Evolutionary conservation across 108 stramenopile species (phyloP).

Genomic region (Discostella stelligeroides): DNA sequence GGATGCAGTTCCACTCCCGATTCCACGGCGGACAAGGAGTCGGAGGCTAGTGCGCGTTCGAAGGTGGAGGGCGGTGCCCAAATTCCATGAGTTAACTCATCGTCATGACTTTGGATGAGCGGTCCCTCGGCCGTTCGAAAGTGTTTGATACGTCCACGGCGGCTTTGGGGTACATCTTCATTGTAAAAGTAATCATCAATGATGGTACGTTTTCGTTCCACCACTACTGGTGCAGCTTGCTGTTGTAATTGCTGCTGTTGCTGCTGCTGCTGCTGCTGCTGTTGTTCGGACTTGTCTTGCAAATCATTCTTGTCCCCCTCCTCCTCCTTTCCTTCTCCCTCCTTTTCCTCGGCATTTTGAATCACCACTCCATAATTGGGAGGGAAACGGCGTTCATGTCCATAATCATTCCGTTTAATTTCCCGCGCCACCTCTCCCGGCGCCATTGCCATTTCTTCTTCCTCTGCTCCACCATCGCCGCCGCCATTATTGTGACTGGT

Average conservation of each 20-base stretch:
- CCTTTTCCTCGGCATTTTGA: background rate
- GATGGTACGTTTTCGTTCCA: slow-evolving; percentile 11
- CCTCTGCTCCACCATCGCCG: slow-evolving; percentile 51
- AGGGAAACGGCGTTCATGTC: slow-evolving; percentile 25
- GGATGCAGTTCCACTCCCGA: slow-evolving; percentile 61
- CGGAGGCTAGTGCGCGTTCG: slow-evolving; percentile 58
- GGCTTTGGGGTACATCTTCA: slow-evolving; percentile 25
- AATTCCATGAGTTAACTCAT: slow-evolving; percentile 79
- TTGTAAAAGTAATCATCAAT: background rate
- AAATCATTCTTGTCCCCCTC: background rate
- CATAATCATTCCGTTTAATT: slow-evolving; percentile 48
- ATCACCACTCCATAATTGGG: slow-evolving; percentile 33
- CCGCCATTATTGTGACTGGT: slow-evolving; percentile 11
- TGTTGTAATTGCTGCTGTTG: background rate
- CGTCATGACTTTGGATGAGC: slow-evolving; percentile 73
- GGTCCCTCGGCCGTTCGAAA: slow-evolving; percentile 49
- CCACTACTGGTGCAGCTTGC: background rate
- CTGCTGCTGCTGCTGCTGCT: slow-evolving; percentile 5
- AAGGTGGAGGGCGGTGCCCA: slow-evolving; percentile 82
- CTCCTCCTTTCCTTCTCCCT: background rate
- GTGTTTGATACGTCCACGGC: slow-evolving; percentile 38
- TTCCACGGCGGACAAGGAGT: slow-evolving; percentile 60
- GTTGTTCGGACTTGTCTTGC: no score
- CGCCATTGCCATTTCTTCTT: slow-evolving; percentile 47
- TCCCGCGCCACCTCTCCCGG: slow-evolving; percentile 51